Evolutionary conservation across 371 early-diverging fungal genomes (phyloP), one percentile per base, ranked within the genome.

Genomic region (Nematocida ironsii): DNA sequence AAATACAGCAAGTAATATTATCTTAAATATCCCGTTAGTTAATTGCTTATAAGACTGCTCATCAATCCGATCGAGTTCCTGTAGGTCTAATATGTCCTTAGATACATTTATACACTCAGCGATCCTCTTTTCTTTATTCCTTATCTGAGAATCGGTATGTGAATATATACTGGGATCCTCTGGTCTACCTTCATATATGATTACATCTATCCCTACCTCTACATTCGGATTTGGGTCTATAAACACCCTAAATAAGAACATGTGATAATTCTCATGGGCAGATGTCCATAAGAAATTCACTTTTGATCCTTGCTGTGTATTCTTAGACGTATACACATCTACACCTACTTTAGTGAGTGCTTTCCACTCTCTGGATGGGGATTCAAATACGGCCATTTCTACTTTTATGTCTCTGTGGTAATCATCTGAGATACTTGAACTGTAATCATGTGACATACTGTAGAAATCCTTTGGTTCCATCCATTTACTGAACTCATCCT

Each of bases 121-220:
- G 16, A 85, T 83, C 71, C 84, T 84, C 62, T 76, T 71, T 18
- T 72, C 72, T 27, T 84, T 67, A 62, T 72, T 58, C 45, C 71
- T 73, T 61, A 84, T 75, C 39, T 84, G 84, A n/a, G 80, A 84
- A 64, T 85, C 86, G 20, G 83, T 73, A 45, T 82, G 78, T 1
- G 86, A 85, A 44, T 82, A 72, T 44, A 85, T 84, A 45, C 78
- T 76, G 11, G 84, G 80, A 40, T 78, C 83, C 45, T 84, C 61
- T 11, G 84, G 74, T 1, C 75, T 68, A 7, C 86, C 86, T 55
- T 82, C 84, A 55, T 74, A 85, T 20, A 80, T 82, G 16, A 67
- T 48, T 33, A 84, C 61, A 47, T 80, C 76, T 33, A 84, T 58
- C 2, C 81, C 86, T 23, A 70, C 48, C 45, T 80, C 62, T 39